Base-by-base conservation (phyloP, 441 rosid species). In the Eruca vesicaria region DNA sequence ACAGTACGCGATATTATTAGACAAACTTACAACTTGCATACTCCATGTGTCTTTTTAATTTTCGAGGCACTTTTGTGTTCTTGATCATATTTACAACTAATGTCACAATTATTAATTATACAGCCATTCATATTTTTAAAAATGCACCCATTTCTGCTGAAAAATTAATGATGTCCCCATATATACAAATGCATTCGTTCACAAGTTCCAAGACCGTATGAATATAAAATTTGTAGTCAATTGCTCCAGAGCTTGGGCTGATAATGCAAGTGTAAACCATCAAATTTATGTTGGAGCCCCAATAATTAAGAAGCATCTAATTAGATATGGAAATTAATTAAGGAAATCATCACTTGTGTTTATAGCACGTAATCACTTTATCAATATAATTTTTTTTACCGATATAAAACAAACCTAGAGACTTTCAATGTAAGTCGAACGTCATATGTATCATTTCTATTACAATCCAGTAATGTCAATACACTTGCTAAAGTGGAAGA, bases 1-100 rank as follows among this genome's bases (percentile, higher is more conserved):
- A 15, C 56, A 35, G 33, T 58, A 6, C 35, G 53, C 53, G 50
- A 77, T 71, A 71, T 59, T 71, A 58, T 57, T 63, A 29, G 7
- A 33, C 63, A 72, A 69, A 33, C 29, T 57, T 60, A 60, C 80
- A 71, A 35, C 21, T 58, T 60, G 63, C 80, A 72, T 78, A 68
- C 18, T 57, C 43, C 81, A 78, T 78, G 69, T 36, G 69, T 72
- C 10, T 59, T 78, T 78, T 72, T 66, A 60, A 59, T 78, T 78
- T 65, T 78, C 77, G 69, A 78, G 73, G 73, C 73, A 72, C 66
- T 61, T 76, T 72, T 72, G 41, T 72, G 69, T 72, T 72, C 53
- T 72, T 78, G 81, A 77, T 58, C 32, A 26, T 66, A 70, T 59
- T 71, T 59, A 77, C 73, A 77, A 48, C 69, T 66, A 77, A 71